Base-by-base conservation (phyloP, 371 early-diverging fungal species). In the Furculomyces boomerangus region DNA sequence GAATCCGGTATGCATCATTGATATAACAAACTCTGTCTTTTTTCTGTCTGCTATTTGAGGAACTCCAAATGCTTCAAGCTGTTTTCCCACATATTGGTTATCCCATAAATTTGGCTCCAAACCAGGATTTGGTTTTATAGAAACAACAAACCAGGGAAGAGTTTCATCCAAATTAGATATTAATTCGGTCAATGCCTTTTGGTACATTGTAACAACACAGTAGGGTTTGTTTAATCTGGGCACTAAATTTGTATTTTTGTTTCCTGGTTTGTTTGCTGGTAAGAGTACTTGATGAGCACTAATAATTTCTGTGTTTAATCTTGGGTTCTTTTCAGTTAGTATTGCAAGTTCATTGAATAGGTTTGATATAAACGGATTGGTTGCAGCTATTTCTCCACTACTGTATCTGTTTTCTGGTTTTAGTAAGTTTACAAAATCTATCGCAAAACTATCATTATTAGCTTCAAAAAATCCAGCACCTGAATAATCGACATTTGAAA, bases 361-460 rank as follows among this genome's bases (percentile, higher is more conserved):
- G 37, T 74, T 75, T 26, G 83, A 71, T 28, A 94, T 72, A 64
- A 96, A 94, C 7, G 79, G 66, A 56, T 88, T 89, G 50, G 73
- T 61, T 2, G 78, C 57, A 5, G 10, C 37, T 18, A 20, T 20
- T 18, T 51, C 29, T 30, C n/a, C 22, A 20, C 30, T 5, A 18
- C 14, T 16, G 30, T 18, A 32, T 45, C 45, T 45, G 45, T 10
- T 10, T 20, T 45, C 27, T 20, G 45, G 45, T 45, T 8, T 75
- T 68, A 90, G 74, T 46, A 89, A 60, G n/a, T 77, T 77, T 50
- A 88, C 81, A 70, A 88, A 87, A 64, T 90, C 91, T 2, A 83
- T 78, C 50, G 80, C 78, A 3, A 89, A 64, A 25, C 73, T 74
- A 55, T 87, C 87, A 48, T 74, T 64, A 57, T 88, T 84, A 59